phyloP scores from a whole-genome alignment of 306 rosid species.

The Malus asiatica region DNA sequence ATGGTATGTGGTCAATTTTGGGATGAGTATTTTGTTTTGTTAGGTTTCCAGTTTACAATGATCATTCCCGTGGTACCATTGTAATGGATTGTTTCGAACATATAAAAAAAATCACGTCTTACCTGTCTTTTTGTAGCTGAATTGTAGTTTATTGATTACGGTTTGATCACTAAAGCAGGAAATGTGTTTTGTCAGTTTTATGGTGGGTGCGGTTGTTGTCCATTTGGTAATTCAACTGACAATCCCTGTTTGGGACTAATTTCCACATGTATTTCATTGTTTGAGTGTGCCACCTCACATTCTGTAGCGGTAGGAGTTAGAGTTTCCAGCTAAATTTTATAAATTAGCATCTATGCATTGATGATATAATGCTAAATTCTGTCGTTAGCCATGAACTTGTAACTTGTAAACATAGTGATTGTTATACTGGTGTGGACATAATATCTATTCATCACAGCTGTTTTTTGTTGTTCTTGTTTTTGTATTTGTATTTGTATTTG shows the following conservation, averaged over 20 bases:
- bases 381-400: not conserved
- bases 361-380: not conserved
- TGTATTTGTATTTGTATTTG: not conserved
- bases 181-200: not conserved
- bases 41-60: not conserved
- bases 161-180: not conserved
- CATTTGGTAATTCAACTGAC: not conserved
- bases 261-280: not conserved
- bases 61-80: not conserved
- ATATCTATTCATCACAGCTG: not conserved
- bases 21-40: not conserved
- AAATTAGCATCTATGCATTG: not conserved
- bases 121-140: not conserved
- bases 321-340: not conserved
- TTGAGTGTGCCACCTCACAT: not conserved
- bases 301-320: not conserved
- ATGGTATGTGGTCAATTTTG: not conserved
- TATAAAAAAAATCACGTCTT: not conserved
- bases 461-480: not conserved
- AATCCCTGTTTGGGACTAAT: not conserved
- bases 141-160: not conserved
- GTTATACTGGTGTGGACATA: not conserved
- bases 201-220: not conserved
- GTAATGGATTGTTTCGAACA: not conserved
- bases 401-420: not conserved